Evolutionary conservation across 768 basidiomycete species (phyloP), one percentile per base, ranked within the genome.

Genomic region (Trametes meyenii): DNA sequence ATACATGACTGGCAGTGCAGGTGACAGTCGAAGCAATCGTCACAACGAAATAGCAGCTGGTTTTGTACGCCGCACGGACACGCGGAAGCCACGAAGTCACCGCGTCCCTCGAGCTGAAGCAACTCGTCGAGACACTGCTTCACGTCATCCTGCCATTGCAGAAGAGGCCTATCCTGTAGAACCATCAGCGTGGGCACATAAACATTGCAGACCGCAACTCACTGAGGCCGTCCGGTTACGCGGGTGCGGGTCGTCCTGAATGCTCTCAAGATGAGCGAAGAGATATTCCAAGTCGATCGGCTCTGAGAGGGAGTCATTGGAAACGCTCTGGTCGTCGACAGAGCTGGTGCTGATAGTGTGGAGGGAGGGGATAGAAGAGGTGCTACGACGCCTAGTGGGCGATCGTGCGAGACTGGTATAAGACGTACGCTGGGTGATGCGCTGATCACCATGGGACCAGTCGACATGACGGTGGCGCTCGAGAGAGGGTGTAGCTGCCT

Each of bases 91-190:
- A 8, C 50, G 55, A 33, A 48, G 6, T 57, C 56, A 11, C 51
- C 42, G 4, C 49, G 55, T 1, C 62, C 62, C 33, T 63, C 62
- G 1, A 51, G 50, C 2, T 56, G 51, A 13, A 58, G 29, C 17
- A 63, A 33, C 35, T 63, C 62, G 3, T 26, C 50, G 5, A 63
- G 43, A 14, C 23, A 57, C 7, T 16, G 8, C 5, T 58, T 43
- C 4, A n/a, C 44, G 13, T 58, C 40, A 7, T 21, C 16, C 21
- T 33, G 17, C 62, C 55, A 63, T 17, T 58, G 45, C 6, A 23
- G 43, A 13, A 57, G 44, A 7, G 55, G 55, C 12, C 46, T 45
- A 23, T 57, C 55, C 55, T 57, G 29, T 16, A 39, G 12, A 17
- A 10, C 7, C n/a, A 17, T 40, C 12, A 55, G 53, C 23, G 24